phyloP scores from a whole-genome alignment of 1,284 basidiomycete species.

The Pholiota adiposa region DNA sequence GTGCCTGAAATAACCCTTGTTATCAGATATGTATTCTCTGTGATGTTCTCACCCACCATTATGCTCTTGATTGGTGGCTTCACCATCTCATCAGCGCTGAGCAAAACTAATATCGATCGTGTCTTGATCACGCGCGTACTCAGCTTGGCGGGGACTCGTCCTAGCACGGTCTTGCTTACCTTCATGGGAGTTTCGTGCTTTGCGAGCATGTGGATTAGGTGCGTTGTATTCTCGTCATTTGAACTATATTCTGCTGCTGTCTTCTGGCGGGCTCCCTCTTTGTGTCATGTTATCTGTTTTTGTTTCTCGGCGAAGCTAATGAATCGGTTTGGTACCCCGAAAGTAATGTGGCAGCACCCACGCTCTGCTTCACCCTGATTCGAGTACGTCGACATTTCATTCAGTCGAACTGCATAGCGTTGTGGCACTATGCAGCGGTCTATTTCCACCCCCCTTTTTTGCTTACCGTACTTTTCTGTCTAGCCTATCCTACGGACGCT shows the following conservation, averaged over 20 bases:
- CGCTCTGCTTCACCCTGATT: conserved; percentile 97
- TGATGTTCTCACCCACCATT: conserved; percentile 92
- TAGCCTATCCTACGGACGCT: conserved; percentile 94
- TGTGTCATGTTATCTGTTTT: conserved; percentile 12
- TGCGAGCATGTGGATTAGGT: conserved; percentile 99
- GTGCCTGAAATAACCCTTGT: conserved; percentile 11
- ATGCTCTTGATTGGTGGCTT: conserved; percentile 98
- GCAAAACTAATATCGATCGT: conserved; percentile 97
- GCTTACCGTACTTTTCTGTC: conserved; percentile 15
- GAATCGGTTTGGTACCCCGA: conserved; percentile 17
- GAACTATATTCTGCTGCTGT: neutral
- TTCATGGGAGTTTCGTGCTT: conserved; percentile 99
- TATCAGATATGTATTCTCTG: conserved; percentile 73
- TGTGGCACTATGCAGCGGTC: conserved; percentile 3
- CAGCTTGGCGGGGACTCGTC: conserved; percentile 87
- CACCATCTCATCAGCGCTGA: conserved; percentile 95
- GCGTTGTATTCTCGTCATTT: conserved; percentile 34
- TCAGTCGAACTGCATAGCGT: neutral
- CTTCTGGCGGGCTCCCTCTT: conserved; percentile 5
- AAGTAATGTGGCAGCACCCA: conserved; percentile 97
- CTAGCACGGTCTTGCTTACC: conserved; percentile 86
- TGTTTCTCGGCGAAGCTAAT: conserved; percentile 12
- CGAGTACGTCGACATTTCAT: conserved; percentile 55
- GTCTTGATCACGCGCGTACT: conserved; percentile 93
- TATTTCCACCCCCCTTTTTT: conserved; percentile 3